A percentile compares a stretch with the other conserved stretches of the same genome.
Evolutionary conservation across 257 asterid genomes (phyloP).

Genomic region (Cruciata laevipes): DNA sequence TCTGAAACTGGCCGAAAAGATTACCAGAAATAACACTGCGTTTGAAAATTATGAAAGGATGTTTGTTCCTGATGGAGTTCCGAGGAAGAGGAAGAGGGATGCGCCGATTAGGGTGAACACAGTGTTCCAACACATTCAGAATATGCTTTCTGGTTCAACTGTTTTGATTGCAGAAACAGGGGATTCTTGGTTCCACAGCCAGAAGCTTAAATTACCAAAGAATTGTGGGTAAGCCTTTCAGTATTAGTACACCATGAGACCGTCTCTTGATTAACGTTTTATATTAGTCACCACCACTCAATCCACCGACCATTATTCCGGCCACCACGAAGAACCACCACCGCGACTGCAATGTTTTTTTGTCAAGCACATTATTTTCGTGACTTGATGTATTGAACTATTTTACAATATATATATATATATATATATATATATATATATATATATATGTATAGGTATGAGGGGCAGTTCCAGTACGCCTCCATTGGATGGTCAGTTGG

Average conservation of each 20-base stretch:
- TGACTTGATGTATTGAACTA: too few species aligned
- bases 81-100: slow-evolving; percentile 33
- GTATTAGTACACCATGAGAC: too few species aligned
- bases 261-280: too few species aligned
- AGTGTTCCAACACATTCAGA: slow-evolving; percentile 15
- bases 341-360: too few species aligned
- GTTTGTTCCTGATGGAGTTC: slow-evolving; percentile 53
- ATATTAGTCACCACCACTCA: too few species aligned
- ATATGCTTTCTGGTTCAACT: slow-evolving; percentile 41
- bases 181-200: slow-evolving; percentile 80
- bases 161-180: slow-evolving; percentile 73
- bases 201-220: slow-evolving; percentile 49
- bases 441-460: slow-evolving; percentile 32
- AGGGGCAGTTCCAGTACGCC: slow-evolving; percentile 60
- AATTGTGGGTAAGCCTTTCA: slow-evolving; percentile 49
- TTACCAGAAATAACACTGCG: slow-evolving; percentile 47
- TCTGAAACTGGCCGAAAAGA: slow-evolving; percentile 39
- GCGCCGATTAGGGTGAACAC: slow-evolving; percentile 57
- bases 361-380: too few species aligned
- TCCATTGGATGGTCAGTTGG: slow-evolving; percentile 50
- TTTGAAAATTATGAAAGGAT: slow-evolving; percentile 63
- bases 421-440: too few species aligned
- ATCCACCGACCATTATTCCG: too few species aligned
- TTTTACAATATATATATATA: too few species aligned
- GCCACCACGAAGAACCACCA: too few species aligned